phyloP scores from a whole-genome alignment of 805 yeast species.

The Sugiyamaella qingdaonensis region DNA sequence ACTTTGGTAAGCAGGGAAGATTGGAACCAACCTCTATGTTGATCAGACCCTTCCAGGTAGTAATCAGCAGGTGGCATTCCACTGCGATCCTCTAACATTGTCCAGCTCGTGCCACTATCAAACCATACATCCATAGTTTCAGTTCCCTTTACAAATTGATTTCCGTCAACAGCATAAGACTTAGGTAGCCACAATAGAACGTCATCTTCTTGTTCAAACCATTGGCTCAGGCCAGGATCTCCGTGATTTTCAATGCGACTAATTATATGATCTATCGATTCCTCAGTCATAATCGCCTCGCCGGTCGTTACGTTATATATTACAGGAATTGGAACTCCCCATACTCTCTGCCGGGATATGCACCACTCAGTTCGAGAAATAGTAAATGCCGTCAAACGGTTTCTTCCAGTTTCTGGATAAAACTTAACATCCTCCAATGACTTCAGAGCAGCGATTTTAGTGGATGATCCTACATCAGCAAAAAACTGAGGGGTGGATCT shows the following conservation, averaged over 20 bases:
- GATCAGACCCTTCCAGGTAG: constrained; percentile 97
- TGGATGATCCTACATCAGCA: constrained; percentile 69
- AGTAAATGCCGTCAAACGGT: constrained; percentile 68
- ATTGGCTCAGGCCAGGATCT: constrained; percentile 37
- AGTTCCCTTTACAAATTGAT: constrained; percentile 54
- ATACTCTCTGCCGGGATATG: constrained; percentile 87
- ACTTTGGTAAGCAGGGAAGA: constrained; percentile 80
- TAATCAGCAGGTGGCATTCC: constrained; percentile 61
- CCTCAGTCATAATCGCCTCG: constrained; percentile 58
- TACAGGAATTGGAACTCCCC: constrained; percentile 99
- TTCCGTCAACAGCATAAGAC: constrained; percentile 37
- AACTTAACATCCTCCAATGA: constrained; percentile 65
- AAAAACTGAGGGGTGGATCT: constrained; percentile 98
- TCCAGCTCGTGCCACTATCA: constrained; percentile 95
- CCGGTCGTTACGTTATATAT: constrained; percentile 58
- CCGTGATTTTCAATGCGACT: constrained; percentile 53
- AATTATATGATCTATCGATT: constrained; percentile 56
- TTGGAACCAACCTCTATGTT: constrained; percentile 99
- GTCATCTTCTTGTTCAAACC: constrained; percentile 66
- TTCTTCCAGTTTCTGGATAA: constrained; percentile 66
- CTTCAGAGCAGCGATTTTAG: constrained; percentile 57
- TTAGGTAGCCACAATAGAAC: constrained; percentile 72
- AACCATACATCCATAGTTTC: constrained; percentile 99
- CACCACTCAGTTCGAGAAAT: constrained; percentile 91
- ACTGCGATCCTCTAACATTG: constrained; percentile 40